Evolutionary conservation across 148 eudicot species (phyloP).

Genomic region (Rhododendron ovatum): DNA sequence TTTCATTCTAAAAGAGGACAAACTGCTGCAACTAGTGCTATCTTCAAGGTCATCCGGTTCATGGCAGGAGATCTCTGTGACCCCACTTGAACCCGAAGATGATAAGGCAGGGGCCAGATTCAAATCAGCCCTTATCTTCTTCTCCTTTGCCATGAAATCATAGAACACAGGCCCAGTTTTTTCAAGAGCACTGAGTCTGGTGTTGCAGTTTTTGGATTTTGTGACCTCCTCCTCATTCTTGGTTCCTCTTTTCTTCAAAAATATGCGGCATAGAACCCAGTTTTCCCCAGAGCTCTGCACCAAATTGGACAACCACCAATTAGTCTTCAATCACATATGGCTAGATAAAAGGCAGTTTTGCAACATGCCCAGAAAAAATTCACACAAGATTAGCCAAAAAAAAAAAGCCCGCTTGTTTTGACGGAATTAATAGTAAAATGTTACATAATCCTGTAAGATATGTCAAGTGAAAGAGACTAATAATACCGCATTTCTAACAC

Average conservation of each 20-base stretch:
- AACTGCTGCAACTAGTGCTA: constrained; percentile 60
- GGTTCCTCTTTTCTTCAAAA: constrained; percentile 57
- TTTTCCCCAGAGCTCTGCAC: constrained; percentile 29
- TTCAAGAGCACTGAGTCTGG: not conserved
- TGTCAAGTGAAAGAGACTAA: not conserved
- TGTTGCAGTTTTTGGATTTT: not conserved
- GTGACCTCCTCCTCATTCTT: constrained; percentile 34
- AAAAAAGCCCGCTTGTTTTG: not conserved
- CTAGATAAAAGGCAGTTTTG: not conserved
- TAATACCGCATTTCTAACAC: not conserved
- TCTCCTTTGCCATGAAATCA: constrained; percentile 64
- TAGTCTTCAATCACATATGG: not conserved
- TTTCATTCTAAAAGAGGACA: constrained; percentile 34
- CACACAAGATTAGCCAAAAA: not conserved
- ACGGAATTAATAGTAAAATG: not conserved
- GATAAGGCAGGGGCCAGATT: constrained; percentile 56
- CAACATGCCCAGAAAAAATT: not conserved
- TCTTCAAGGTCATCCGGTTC: constrained; percentile 54
- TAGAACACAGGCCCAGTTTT: constrained; percentile 50
- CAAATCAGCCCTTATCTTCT: constrained; percentile 36
- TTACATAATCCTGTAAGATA: not conserved
- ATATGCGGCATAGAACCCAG: constrained; percentile 91
- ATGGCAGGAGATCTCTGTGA: constrained; percentile 46
- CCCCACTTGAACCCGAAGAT: constrained; percentile 75
- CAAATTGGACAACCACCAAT: not conserved